Evolutionary conservation across 495 filamentous ascomycete species (phyloP).

Genomic region (Echria macrotheca): DNA sequence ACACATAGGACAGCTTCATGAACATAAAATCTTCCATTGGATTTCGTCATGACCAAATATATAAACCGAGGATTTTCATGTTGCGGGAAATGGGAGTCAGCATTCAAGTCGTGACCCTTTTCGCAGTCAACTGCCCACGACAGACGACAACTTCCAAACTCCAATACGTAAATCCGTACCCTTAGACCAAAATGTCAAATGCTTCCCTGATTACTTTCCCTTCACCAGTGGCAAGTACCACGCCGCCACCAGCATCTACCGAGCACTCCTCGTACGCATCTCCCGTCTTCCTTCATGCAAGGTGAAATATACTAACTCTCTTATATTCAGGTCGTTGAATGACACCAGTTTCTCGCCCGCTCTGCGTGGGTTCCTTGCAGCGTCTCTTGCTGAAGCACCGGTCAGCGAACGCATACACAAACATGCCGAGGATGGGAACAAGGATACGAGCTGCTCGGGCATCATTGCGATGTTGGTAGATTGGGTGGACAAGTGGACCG

Average conservation of each 20-base stretch:
- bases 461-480: neutral
- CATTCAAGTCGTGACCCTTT: too few relatives aligned
- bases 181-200: too few relatives aligned
- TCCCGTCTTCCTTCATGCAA: neutral
- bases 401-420: neutral
- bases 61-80: too few relatives aligned
- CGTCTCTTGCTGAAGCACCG: neutral
- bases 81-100: too few relatives aligned
- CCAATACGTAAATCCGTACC: too few relatives aligned
- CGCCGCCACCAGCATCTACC: neutral
- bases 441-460: neutral
- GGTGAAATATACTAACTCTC: neutral
- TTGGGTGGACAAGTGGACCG: neutral
- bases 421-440: neutral
- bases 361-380: neutral
- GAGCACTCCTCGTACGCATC: neutral
- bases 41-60: too few relatives aligned
- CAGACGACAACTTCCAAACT: too few relatives aligned
- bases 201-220: too few relatives aligned
- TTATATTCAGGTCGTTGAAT: neutral
- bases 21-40: too few relatives aligned
- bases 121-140: too few relatives aligned
- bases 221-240: neutral
- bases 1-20: too few relatives aligned
- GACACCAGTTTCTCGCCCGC: neutral